Percentiles rank a stretch among this genome's conserved stretches.
Evolutionary conservation across 164 flowering plant genomes (phyloP).

Genomic region (Magnolia officinalis): DNA sequence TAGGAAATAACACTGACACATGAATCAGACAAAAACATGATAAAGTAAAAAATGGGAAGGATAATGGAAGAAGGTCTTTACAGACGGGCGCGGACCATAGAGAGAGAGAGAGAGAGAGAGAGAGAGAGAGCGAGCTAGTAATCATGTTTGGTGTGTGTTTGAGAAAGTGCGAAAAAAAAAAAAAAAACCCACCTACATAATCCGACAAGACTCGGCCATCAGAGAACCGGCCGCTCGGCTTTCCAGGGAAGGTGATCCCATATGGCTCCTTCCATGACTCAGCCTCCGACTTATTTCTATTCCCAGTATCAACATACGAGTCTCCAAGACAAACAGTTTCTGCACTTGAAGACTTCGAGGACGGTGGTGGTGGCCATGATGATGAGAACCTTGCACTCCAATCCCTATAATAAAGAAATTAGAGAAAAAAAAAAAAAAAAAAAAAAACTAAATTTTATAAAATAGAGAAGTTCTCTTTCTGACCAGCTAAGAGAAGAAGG

Average conservation of each 20-base stretch:
- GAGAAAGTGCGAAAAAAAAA: neutral
- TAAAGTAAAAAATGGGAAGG: too few relatives aligned
- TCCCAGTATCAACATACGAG: conserved; percentile 73
- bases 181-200: conserved; percentile 38
- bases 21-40: too few relatives aligned
- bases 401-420: neutral
- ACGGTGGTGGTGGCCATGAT: neutral
- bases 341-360: neutral
- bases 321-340: conserved; percentile 67
- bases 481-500: too few relatives aligned
- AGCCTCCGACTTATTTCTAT: conserved; percentile 16
- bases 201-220: conserved; percentile 70
- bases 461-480: too few relatives aligned
- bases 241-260: conserved; percentile 66
- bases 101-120: neutral
- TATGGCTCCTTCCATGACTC: conserved; percentile 59
- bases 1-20: too few relatives aligned
- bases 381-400: neutral
- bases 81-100: too few relatives aligned
- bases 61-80: too few relatives aligned
- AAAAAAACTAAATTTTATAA: too few relatives aligned
- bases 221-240: conserved; percentile 68
- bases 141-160: neutral
- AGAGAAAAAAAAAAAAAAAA: too few relatives aligned
- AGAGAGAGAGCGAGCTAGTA: neutral